Evolutionary conservation across 2,329 filamentous ascomycete genomes (phyloP).

Genomic region (Seiridium cupressi): DNA sequence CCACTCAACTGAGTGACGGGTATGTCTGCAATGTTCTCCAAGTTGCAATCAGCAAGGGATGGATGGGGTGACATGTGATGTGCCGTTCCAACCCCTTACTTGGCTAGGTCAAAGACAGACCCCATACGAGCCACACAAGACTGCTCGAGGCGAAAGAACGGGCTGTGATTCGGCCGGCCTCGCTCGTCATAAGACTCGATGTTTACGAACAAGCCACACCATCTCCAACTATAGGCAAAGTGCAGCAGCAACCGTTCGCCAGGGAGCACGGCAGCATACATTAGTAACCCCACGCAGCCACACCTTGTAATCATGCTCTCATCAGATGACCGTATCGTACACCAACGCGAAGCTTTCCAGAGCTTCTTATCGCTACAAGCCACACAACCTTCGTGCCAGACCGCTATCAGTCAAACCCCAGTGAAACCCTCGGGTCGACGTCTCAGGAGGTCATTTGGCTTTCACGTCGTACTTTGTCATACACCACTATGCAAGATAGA

Average conservation of each 20-base stretch:
- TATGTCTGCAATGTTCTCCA: too few relatives aligned
- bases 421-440: neutral
- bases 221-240: neutral
- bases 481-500: conserved; percentile 1
- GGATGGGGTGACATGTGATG: too few relatives aligned
- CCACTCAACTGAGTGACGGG: too few relatives aligned
- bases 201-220: neutral
- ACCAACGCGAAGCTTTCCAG: neutral
- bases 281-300: neutral
- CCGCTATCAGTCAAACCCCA: neutral
- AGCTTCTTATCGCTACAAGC: neutral
- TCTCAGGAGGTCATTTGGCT: neutral
- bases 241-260: neutral
- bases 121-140: neutral
- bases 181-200: neutral
- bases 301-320: neutral
- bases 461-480: neutral
- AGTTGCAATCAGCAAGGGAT: too few relatives aligned
- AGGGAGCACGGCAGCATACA: neutral
- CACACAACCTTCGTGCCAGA: neutral
- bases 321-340: neutral
- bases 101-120: neutral
- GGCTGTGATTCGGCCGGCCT: neutral
- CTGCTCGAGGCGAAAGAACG: neutral
- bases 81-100: neutral